A percentile compares a stretch with the other conserved stretches of the same genome.
Conservation (phyloP, 805 yeast genomes). For the Zygotorulaspora sp. region DNA sequence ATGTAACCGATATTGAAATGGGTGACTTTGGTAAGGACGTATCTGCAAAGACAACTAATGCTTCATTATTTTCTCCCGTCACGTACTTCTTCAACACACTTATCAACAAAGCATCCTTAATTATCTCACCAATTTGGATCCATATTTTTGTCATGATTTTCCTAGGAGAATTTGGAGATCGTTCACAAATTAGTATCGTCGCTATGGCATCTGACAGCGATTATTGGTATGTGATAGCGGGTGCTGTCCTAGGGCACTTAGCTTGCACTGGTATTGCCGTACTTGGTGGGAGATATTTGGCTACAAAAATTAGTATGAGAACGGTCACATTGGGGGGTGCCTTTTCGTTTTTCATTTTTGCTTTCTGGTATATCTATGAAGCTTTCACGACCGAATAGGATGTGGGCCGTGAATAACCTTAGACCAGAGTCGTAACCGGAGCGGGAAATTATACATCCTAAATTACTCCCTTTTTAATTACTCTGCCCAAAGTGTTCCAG, state of each 20-base stretch:
- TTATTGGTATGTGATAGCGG: slow-evolving; percentile 82
- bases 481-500: too few species aligned
- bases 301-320: slow-evolving; percentile 85
- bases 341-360: slow-evolving; percentile 74
- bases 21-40: slow-evolving; percentile 36
- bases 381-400: slow-evolving; percentile 38
- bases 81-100: slow-evolving; percentile 15
- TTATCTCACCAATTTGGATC: slow-evolving; percentile 85
- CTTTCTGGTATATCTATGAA: slow-evolving; percentile 72
- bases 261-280: slow-evolving; percentile 89
- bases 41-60: slow-evolving; percentile 5
- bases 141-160: slow-evolving; percentile 95
- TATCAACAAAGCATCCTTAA: slow-evolving; percentile 46
- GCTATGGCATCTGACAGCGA: slow-evolving; percentile 98
- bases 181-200: slow-evolving; percentile 95
- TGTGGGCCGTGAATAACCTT: too few species aligned
- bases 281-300: slow-evolving; percentile 84
- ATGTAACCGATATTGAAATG: slow-evolving; percentile 56
- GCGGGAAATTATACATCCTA: too few species aligned
- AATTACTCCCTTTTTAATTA: too few species aligned
- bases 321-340: slow-evolving; percentile 92
- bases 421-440: too few species aligned
- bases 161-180: slow-evolving; percentile 98
- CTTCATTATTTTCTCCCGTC: background rate
- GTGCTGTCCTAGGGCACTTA: slow-evolving; percentile 87